These are phyloP conservation scores for Globisporangium abappressorium DNA, from an alignment of 352 stramenopile genomes.

Conservation along the genomic window DNA sequence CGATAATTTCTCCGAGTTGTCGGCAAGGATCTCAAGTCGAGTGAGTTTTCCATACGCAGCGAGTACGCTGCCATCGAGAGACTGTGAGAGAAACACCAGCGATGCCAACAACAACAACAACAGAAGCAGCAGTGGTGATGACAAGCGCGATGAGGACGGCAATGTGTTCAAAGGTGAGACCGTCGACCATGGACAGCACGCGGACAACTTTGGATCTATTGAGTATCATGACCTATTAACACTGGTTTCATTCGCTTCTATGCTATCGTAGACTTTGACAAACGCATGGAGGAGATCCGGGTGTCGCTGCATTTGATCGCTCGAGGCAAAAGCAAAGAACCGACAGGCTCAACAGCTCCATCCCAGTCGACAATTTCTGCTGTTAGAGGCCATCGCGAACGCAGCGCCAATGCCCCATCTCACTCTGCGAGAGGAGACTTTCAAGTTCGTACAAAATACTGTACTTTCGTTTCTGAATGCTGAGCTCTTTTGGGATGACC, in stretches of 20 bases:
- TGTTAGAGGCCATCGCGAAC: background rate
- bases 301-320: slow-evolving; percentile 58
- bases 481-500: background rate
- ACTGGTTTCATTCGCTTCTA: too few species aligned
- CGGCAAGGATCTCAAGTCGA: background rate
- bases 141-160: slow-evolving; percentile 1
- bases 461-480: background rate
- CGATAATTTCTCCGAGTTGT: background rate
- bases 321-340: slow-evolving; percentile 20
- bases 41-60: background rate
- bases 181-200: too few species aligned
- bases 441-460: background rate
- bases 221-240: too few species aligned
- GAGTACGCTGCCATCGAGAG: background rate
- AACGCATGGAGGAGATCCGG: slow-evolving; percentile 71
- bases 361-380: background rate
- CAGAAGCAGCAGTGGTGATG: background rate
- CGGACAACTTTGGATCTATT: too few species aligned
- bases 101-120: background rate
- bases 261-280: slow-evolving; percentile 42
- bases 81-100: background rate
- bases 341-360: background rate
- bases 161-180: slow-evolving; percentile 23
- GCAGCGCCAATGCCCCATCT: background rate
- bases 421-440: background rate